These are phyloP conservation scores for Carex littledalei DNA, from an alignment of 176 grass and related monocot species.

Conservation along the genomic window DNA sequence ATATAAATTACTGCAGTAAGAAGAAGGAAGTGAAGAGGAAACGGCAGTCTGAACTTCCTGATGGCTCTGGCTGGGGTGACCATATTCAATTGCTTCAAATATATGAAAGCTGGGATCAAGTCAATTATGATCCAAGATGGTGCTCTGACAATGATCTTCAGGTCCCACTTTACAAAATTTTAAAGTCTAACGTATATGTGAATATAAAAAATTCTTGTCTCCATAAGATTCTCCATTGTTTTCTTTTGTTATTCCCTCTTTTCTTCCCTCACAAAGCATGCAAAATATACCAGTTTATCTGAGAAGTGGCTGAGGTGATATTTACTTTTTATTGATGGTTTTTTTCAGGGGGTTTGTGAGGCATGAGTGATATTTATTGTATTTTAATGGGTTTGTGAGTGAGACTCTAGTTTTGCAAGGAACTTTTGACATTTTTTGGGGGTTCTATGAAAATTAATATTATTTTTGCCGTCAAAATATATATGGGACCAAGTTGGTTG, in stretches of 20 bases:
- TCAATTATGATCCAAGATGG: conserved; percentile 87
- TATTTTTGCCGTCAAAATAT: neutral
- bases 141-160: conserved; percentile 79
- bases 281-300: neutral
- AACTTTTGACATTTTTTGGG: neutral
- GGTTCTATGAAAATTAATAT: neutral
- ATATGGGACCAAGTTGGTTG: neutral
- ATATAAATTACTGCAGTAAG: conserved; percentile 43
- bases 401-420: neutral
- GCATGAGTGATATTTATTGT: neutral
- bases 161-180: conserved; percentile 29
- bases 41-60: conserved; percentile 55
- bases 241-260: neutral
- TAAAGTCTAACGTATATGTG: neutral
- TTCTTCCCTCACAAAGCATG: neutral
- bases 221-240: neutral
- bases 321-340: neutral
- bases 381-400: neutral
- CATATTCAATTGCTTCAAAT: conserved; percentile 97
- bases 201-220: neutral
- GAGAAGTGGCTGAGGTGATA: neutral
- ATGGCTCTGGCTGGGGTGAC: conserved; percentile 94
- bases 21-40: conserved; percentile 72
- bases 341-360: neutral
- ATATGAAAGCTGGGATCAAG: conserved; percentile 82